Percentiles rank a stretch among this genome's conserved stretches.
These are phyloP conservation scores for Fusarium domesticum DNA, from an alignment of 2,329 filamentous ascomycete genomes.

Conservation along the genomic window DNA sequence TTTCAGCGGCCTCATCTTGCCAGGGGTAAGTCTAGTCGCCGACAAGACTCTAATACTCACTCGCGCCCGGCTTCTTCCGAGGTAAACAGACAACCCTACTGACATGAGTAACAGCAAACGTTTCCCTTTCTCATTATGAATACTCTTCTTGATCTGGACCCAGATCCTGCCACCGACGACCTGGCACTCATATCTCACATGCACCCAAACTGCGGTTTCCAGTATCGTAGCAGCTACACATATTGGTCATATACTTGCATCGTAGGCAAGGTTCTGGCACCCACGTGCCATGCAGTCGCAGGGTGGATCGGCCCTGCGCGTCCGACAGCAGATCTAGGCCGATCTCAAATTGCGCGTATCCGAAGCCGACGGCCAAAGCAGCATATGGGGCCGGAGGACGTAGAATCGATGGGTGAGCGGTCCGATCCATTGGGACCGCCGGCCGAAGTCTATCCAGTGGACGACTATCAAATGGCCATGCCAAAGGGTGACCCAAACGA, in stretches of 20 bases:
- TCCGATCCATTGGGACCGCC: slow-evolving; percentile 67
- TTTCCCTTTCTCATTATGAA: slow-evolving; percentile 78
- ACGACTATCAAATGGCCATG: slow-evolving; percentile 62
- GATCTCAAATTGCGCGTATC: slow-evolving; percentile 68
- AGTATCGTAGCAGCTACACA: slow-evolving; percentile 70
- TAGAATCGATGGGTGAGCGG: slow-evolving; percentile 63
- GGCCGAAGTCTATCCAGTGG: slow-evolving; percentile 60
- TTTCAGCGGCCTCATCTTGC: slow-evolving; percentile 70
- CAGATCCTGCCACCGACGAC: slow-evolving; percentile 61
- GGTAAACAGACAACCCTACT: too few species aligned
- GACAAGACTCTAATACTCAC: too few species aligned
- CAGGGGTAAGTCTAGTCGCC: slow-evolving; percentile 51
- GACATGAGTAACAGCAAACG: slow-evolving; percentile 42
- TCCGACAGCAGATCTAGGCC: slow-evolving; percentile 62
- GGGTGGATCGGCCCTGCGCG: slow-evolving; percentile 74
- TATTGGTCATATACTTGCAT: slow-evolving; percentile 73
- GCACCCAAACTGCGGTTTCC: slow-evolving; percentile 68
- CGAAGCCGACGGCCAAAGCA: slow-evolving; percentile 58
- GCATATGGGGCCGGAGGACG: slow-evolving; percentile 55
- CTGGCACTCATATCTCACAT: slow-evolving; percentile 67
- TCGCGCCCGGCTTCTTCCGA: too few species aligned
- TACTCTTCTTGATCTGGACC: slow-evolving; percentile 70
- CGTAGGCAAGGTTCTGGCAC: slow-evolving; percentile 71
- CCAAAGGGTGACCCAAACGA: slow-evolving; percentile 54
- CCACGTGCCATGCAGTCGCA: slow-evolving; percentile 66